Base-by-base conservation (phyloP, 352 stramenopile species). In the Phytophthora sp. region DNA sequence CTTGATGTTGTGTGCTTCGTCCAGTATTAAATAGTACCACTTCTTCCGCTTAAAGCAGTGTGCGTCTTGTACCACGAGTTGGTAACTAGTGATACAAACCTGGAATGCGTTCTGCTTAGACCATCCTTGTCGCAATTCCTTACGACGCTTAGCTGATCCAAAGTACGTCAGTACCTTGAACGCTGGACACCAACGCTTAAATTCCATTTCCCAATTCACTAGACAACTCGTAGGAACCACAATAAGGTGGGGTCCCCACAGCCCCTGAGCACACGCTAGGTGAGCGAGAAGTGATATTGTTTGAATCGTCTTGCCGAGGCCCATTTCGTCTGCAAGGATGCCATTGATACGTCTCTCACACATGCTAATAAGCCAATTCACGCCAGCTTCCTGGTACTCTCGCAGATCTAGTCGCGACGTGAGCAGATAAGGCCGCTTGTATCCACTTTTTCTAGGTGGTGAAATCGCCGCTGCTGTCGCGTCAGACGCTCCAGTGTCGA, bases 1-100 rank as follows among this genome's bases (percentile, higher is more conserved):
- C 73, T 99, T 99, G 72, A 99, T 99, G 66, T 99, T 98, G 72
- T 99, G 98, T 3, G 97, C 98, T 82, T 99, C 97, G 50, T 99
- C 97, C 3, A 99, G 69, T 44, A 99, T 98, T 7, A 99, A 62
- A 67, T 99, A 99, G 66, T 99, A 99, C 97, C 97, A 99, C 57
- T 98, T 98, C 59, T 99, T 99, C 27, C 97, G 82, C 59, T 98
- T 98, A 66, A 99, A 99, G 43, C 95, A 97, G 60, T 97, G 94
- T 4, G 96, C 88, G 73, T 99, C 97, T 67, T 99, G 95, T 3
- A 99, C 96, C 10, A 97, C 97, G 11, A 99, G 81, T 60, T 99
- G 96, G 74, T 99, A 99, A 30, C 94, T 99, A 8, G 97, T 99
- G 37, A 99, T 98, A 49, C 97, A 98, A 30, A 99, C 89, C 70